Percentiles rank a stretch among this genome's conserved stretches.
phyloP scores from a whole-genome alignment of 1,284 basidiomycete species.

The Naganishia albida region DNA sequence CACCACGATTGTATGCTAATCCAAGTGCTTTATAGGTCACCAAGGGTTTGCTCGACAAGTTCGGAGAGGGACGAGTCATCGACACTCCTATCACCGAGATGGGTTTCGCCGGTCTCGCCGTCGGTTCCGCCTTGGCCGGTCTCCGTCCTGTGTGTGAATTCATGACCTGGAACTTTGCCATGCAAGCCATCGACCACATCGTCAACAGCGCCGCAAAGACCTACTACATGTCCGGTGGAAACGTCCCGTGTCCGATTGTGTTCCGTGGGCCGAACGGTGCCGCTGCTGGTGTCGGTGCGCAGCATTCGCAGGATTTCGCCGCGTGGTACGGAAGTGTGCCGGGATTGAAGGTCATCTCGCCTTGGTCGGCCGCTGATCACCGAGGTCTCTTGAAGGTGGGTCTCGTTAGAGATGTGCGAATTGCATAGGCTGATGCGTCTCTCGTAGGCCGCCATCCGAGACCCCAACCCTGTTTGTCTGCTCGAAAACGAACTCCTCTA shows the following conservation, averaged over 20 bases:
- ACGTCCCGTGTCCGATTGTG: slow-evolving; percentile 94
- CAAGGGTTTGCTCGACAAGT: slow-evolving; percentile 98
- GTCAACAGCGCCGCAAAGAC: slow-evolving; percentile 99
- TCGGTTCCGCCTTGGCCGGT: slow-evolving; percentile 91
- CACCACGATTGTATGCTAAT: neutral
- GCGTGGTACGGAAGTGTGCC: slow-evolving; percentile 96
- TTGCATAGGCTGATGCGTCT: slow-evolving; percentile 3
- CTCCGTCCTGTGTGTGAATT: slow-evolving; percentile 98
- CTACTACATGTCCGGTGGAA: slow-evolving; percentile 99
- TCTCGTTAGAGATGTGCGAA: neutral
- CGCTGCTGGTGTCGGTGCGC: slow-evolving; percentile 90
- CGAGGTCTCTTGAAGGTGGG: slow-evolving; percentile 92
- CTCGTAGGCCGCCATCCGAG: slow-evolving; percentile 84
- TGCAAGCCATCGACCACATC: slow-evolving; percentile 94
- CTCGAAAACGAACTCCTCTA: slow-evolving; percentile 99
- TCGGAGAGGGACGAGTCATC: slow-evolving; percentile 96
- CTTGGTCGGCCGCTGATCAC: slow-evolving; percentile 97
- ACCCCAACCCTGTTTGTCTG: slow-evolving; percentile 97
- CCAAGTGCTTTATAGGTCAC: slow-evolving; percentile 65
- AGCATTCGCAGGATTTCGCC: slow-evolving; percentile 87
- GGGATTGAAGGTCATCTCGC: slow-evolving; percentile 95
- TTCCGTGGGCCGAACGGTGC: slow-evolving; percentile 99
- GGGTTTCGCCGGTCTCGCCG: slow-evolving; percentile 96
- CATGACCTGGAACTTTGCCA: slow-evolving; percentile 60
- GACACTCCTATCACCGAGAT: slow-evolving; percentile 98